Evolutionary conservation across 2,329 filamentous ascomycete genomes (phyloP), one percentile per base, ranked within the genome.

Genomic region (Endoconidiophora polonica): DNA sequence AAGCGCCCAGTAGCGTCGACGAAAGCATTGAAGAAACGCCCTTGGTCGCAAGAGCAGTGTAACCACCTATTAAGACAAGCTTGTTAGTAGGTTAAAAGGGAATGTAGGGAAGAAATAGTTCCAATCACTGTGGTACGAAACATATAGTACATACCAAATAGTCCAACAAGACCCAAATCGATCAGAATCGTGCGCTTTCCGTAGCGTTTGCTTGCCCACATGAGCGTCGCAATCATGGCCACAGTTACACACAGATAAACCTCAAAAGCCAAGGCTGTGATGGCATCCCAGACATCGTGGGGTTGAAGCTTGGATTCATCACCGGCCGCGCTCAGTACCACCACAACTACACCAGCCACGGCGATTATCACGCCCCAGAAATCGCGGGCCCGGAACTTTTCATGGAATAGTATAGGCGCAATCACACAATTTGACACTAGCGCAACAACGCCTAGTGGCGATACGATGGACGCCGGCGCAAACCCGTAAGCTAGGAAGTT

Each of bases 401-500:
- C 91, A 60, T 94, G 88, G 56, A 98, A 81, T 71, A 98, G 80
- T 55, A 91, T 79, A 0, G 91, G 91, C 2, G 91, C 91, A 61
- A 98, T 94, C 54, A 98, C 77, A 64, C 91, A 98, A 66, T 98
- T 98, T 42, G 88, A 94, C 43, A 98, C 81, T 55, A 98, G 70
- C 2, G 91, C 91, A 10, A 98, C 91, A n/a, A 98, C 91, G 7
- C 91, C 91, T 4, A 98, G 71, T 0, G 91, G 91, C 33, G 88
- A 95, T 40, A 98, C 91, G 58, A 98, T 95, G 12, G 91, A 96
- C 5, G 91, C 91, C 3, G 91, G 91, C 26, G 91, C 91, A 62
- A 98, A 98, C 22, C 91, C 91, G 60, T 98, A 98, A 0, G 91
- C 91, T 55, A 98, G 68, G 61, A 98, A 98, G 63, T 98, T 98